Base-by-base conservation (phyloP, 352 stramenopile genomes). In the Globisporangium uncinulatum region DNA sequence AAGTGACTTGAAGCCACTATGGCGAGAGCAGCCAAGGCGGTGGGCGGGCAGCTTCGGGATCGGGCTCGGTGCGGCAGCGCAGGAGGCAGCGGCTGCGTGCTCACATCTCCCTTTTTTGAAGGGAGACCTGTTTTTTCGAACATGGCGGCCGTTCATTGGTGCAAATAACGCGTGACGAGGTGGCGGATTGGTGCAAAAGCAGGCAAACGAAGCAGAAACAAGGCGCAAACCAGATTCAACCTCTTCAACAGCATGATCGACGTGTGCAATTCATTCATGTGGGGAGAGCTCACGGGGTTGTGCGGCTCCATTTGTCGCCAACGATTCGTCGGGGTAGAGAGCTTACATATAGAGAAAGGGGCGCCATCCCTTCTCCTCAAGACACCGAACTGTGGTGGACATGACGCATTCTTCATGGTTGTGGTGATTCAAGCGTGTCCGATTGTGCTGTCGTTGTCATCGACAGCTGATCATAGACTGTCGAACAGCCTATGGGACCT, bases 71-170 rank as follows among this genome's bases (percentile, higher is more conserved):
- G 5, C 6, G 17, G n/a, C 17, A 11, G 31, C 43, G 52, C 52
- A 42, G 52, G 52, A 45, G 20, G 54, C 20, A 56, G 45, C 45
- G 34, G 51, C 51, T 45, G 14, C 31, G 31, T 15, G 21, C 49
- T 41, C 17, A 29, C 54, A 59, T 59, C 53, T 14, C 45, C 54
- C 44, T 19, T n/a, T n/a, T 52, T 46, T 53, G 54, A 59, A 59
- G 43, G 54, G 42, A 46, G 54, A 32, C 32, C 14, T 20, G 11
- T 45, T n/a, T 19, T 29, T 29, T 29, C 24, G 24, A 29, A 29
- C 24, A 29, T 29, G 24, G 39, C 39, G 39, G 39, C 11, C 14
- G 6, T 14, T 19, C 14, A 45, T 45, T 45, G 39, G 39, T n/a
- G 39, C 39, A 45, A 45, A 45, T 45, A n/a, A n/a, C 3, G 39